phyloP scores from a whole-genome alignment of 768 basidiomycete genomes.

The Kockovaella imperatae region DNA sequence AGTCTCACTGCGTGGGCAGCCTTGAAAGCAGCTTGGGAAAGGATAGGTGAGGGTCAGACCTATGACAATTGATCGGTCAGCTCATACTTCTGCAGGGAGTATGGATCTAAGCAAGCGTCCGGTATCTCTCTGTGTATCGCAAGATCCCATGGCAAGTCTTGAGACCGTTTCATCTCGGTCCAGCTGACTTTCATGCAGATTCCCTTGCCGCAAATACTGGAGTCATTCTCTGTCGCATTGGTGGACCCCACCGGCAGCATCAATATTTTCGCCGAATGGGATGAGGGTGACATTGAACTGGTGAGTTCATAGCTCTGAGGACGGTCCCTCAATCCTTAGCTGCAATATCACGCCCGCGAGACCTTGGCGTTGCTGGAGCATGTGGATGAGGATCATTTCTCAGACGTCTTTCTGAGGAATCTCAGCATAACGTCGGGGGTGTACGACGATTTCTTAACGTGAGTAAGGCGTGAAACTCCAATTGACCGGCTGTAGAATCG shows the following conservation, averaged over 20 bases:
- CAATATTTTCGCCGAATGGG: conserved; percentile 70
- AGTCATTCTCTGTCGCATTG: conserved; percentile 52
- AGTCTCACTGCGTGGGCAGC: conserved; percentile 86
- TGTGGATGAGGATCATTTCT: conserved; percentile 55
- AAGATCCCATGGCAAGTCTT: conserved; percentile 6
- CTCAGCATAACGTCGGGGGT: conserved; percentile 57
- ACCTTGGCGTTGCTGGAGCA: conserved; percentile 61
- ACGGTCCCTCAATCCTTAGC: conserved; percentile 47
- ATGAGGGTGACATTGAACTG: conserved; percentile 67
- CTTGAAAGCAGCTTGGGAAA: conserved; percentile 74
- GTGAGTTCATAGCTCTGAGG: conserved; percentile 46
- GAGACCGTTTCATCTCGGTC: not conserved
- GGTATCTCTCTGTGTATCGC: conserved; percentile 9
- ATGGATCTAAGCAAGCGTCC: conserved; percentile 53
- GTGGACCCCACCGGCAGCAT: conserved; percentile 69
- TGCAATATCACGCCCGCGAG: conserved; percentile 64
- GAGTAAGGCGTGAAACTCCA: no score
- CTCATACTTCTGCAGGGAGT: conserved; percentile 51
- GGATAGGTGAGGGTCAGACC: conserved; percentile 56
- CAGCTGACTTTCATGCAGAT: conserved; percentile 3
- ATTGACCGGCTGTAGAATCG: no score
- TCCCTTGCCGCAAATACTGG: conserved; percentile 29
- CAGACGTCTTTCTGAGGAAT: conserved; percentile 65
- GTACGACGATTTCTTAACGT: conserved; percentile 55
- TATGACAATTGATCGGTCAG: not conserved